Evolutionary conservation across 495 filamentous ascomycete genomes (phyloP).

Genomic region (Neurospora sp.): DNA sequence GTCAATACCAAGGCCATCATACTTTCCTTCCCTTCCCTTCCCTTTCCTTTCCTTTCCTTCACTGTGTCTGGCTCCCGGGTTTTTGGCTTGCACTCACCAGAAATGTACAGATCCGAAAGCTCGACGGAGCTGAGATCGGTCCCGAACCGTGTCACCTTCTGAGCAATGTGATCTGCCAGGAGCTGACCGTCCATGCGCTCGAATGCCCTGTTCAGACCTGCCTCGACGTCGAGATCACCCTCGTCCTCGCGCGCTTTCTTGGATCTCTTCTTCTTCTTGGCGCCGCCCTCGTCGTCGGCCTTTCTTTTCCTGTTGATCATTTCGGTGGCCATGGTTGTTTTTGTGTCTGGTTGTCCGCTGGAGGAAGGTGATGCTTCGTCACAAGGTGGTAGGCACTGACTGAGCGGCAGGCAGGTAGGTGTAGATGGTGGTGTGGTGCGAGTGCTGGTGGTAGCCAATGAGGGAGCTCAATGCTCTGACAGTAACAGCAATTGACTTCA

Average conservation of each 20-base stretch:
- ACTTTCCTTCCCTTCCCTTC: not conserved
- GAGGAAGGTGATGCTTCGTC: not conserved
- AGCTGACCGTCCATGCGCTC: constrained; percentile 69
- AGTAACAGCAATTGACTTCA: not conserved
- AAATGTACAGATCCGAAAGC: constrained; percentile 68
- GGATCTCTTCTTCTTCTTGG: constrained; percentile 42
- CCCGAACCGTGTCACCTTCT: constrained; percentile 66
- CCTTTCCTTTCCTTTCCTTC: not conserved
- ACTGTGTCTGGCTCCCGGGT: no score
- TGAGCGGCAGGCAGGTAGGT: not conserved
- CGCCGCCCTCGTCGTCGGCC: constrained; percentile 20
- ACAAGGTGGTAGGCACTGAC: not conserved
- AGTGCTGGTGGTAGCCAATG: not conserved
- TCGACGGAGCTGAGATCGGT: constrained; percentile 73
- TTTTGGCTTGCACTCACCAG: constrained; percentile 43
- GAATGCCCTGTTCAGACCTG: constrained; percentile 72
- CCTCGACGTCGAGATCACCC: constrained; percentile 49
- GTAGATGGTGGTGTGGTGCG: not conserved
- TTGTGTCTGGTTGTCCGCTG: not conserved
- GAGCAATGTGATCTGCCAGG: constrained; percentile 77
- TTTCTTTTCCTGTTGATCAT: constrained; percentile 28
- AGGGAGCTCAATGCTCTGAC: not conserved
- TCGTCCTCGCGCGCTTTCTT: constrained; percentile 45
- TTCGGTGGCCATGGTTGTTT: constrained; percentile 6
- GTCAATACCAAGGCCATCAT: not conserved